Conservation (phyloP, 148 eudicot genomes). For the Diospyros kaki region DNA sequence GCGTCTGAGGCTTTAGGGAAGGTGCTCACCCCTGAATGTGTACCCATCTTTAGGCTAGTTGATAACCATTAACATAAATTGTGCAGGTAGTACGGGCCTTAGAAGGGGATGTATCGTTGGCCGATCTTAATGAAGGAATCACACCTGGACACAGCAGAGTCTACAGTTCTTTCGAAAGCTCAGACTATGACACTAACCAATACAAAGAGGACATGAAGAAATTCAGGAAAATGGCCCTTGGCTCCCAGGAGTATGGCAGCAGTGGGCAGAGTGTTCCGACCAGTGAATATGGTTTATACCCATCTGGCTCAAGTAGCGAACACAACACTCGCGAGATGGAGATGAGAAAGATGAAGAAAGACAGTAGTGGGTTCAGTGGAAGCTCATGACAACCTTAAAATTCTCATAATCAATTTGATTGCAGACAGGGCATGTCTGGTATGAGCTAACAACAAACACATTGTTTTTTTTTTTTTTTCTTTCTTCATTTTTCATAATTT, state of each 20-base stretch:
- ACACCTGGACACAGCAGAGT: conserved; percentile 76
- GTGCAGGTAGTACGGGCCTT: conserved; percentile 90
- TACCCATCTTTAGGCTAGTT: neutral
- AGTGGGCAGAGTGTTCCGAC: conserved; percentile 77
- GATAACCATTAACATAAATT: conserved; percentile 1
- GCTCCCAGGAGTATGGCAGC: conserved; percentile 68
- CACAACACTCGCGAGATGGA: conserved; percentile 68
- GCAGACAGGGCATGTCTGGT: neutral
- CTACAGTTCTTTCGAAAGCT: conserved; percentile 73
- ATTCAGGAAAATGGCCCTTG: conserved; percentile 72
- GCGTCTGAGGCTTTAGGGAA: neutral
- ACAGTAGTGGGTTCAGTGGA: conserved; percentile 51
- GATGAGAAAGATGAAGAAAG: conserved; percentile 56
- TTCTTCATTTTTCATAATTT: neutral
- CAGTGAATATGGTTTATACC: conserved; percentile 84
- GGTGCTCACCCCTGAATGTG: neutral
- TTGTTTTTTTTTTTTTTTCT: neutral
- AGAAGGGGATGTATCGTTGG: conserved; percentile 85
- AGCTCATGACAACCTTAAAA: conserved; percentile 5
- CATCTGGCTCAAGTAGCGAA: conserved; percentile 90
- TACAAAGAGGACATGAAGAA: conserved; percentile 84
- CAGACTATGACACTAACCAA: conserved; percentile 78
- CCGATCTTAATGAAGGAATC: conserved; percentile 80
- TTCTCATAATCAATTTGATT: neutral
- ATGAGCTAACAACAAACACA: conserved; percentile 3